Base-by-base conservation (phyloP, 768 basidiomycete genomes). In the Tulasnella calospora region DNA sequence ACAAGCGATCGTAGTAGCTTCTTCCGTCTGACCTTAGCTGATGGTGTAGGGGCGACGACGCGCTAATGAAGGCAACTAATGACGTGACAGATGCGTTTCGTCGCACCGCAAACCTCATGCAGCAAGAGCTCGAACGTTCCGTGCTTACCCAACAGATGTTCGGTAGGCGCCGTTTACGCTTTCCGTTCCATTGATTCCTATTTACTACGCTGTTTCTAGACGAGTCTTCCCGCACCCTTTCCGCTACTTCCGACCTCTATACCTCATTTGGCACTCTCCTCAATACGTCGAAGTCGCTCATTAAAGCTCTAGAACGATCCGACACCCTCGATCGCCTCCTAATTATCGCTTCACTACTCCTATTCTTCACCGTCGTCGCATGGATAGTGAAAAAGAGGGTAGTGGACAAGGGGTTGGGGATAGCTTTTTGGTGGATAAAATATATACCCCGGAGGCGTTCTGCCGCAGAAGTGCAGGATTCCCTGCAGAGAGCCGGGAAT, bases 261-360 rank as follows among this genome's bases (percentile, higher is more conserved):
- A 92, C 95, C 82, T 87, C 87, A 5, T 90, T 97, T 79, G 88
- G 87, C 46, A 86, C 87, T 74, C 83, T 96, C 77, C 89, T 98
- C 83, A 86, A 87, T 73, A 91, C 92, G 69, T 97, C 96, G 2
- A 92, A 93, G 81, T 88, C 92, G 36, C 89, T 99, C 80, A 90
- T 99, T 80, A 93, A 92, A 19, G 90, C 92, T 0, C 90, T 99
- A 71, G 94, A 98, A 84, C 92, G 92, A 79, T 89, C 95, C 21
- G 96, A 99, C 86, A 92, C 93, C 90, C 86, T 96, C 27, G 98
- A 99, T 86, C 92, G 96, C 8, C 83, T 98, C 38, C 86, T 99
- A 80, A 92, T 99, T 81, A 85, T 95, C 76, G 87, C 90, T 1
- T 94, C 90, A 0, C 89, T 99, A 46, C 83, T 87, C 15, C 94